phyloP scores from a whole-genome alignment of 2,329 filamentous ascomycete genomes.

The Fusarium circinatum region DNA sequence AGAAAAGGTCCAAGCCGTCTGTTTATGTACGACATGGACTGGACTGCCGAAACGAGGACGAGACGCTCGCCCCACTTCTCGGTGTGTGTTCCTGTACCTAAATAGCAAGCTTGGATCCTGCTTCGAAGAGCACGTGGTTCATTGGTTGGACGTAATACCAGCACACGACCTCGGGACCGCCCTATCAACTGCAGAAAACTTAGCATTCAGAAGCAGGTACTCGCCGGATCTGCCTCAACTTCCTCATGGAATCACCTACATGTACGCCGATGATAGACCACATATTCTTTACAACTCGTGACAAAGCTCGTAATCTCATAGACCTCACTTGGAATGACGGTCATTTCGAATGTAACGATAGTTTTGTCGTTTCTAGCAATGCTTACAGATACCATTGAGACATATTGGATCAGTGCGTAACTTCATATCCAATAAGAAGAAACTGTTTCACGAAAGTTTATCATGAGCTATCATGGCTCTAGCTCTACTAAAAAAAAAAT shows the following conservation, averaged over 20 bases:
- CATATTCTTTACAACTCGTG: not conserved
- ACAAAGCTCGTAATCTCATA: not conserved
- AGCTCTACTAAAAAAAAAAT: not conserved
- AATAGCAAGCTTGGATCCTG: slow-evolving; percentile 13
- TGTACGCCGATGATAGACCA: not conserved
- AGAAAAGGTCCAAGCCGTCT: slow-evolving; percentile 31
- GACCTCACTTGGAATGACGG: not conserved
- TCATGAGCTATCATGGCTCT: not conserved
- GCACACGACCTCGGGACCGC: slow-evolving; percentile 3
- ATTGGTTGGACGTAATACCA: slow-evolving; percentile 42
- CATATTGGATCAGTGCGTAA: slow-evolving; percentile 8
- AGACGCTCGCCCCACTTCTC: slow-evolving; percentile 24
- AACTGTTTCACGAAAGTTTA: not conserved
- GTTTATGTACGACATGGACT: slow-evolving; percentile 37
- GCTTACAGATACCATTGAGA: not conserved
- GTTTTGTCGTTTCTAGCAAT: not conserved
- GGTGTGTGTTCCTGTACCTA: slow-evolving; percentile 1
- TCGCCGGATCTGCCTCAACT: slow-evolving; percentile 8
- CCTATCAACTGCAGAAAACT: slow-evolving; percentile 12
- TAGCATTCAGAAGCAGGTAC: slow-evolving; percentile 30
- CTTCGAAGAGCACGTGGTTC: slow-evolving; percentile 45
- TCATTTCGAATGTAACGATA: not conserved
- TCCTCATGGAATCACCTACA: not conserved
- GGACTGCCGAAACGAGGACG: slow-evolving; percentile 23
- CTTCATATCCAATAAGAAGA: not conserved